A percentile compares a stretch with the other conserved stretches of the same genome.
These are phyloP conservation scores for Aspergillus aculeatinus DNA, from an alignment of 2,329 filamentous ascomycete species.

Conservation along the genomic window DNA sequence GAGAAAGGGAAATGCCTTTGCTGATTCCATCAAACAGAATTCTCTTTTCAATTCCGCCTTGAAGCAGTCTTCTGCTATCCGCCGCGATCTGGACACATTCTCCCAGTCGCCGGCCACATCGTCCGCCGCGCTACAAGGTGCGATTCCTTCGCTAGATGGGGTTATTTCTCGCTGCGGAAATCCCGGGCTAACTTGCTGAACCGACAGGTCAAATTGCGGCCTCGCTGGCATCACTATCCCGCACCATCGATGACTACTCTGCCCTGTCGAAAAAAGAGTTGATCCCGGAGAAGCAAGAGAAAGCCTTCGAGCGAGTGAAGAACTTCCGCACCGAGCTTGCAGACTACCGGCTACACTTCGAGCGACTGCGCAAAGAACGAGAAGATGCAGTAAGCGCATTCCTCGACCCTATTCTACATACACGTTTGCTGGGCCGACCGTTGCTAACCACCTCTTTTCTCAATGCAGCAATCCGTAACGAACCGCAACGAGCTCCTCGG, in stretches of 20 bases:
- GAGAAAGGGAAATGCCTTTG: background rate
- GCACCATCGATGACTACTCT: constrained; percentile 90
- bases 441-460: constrained; percentile 2
- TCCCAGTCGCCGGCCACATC: constrained; percentile 58
- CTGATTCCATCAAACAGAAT: constrained; percentile 55
- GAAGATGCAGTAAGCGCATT: constrained; percentile 63
- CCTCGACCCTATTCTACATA: background rate
- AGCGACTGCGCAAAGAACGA: constrained; percentile 70
- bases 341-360: constrained; percentile 76
- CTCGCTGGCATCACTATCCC: constrained; percentile 76
- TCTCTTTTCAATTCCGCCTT: constrained; percentile 82
- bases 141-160: background rate
- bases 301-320: constrained; percentile 80
- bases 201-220: constrained; percentile 68
- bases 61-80: constrained; percentile 78
- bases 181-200: background rate
- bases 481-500: constrained; percentile 82
- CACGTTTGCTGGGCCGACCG: background rate
- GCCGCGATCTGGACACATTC: constrained; percentile 71
- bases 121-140: constrained; percentile 63
- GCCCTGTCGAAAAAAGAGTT: constrained; percentile 82
- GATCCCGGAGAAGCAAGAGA: constrained; percentile 85
- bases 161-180: background rate
- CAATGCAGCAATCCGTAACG: constrained; percentile 55
- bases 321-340: constrained; percentile 80